Percentiles rank a stretch among this genome's conserved stretches.
phyloP scores from a whole-genome alignment of 1,284 basidiomycete species.

The Rhodotorula sp. region DNA sequence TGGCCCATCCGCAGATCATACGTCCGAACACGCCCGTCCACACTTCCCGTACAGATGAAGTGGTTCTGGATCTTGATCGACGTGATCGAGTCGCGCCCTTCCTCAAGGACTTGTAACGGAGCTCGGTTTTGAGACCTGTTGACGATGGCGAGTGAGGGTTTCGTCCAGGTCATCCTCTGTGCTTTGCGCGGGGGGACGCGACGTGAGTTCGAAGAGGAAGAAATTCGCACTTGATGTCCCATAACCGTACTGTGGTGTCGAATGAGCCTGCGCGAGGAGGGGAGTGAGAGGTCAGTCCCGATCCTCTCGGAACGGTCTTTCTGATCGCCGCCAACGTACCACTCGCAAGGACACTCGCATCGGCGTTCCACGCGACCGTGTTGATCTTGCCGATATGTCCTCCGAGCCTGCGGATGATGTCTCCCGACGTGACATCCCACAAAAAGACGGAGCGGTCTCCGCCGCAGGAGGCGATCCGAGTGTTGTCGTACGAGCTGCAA shows the following conservation, averaged over 20 bases:
- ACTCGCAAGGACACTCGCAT: conserved; percentile 78
- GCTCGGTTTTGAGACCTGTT: conserved; percentile 70
- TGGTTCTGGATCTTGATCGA: conserved; percentile 63
- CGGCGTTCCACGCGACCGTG: conserved; percentile 82
- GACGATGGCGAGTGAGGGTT: neutral
- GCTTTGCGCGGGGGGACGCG: neutral
- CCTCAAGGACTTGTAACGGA: conserved; percentile 86
- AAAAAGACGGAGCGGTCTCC: conserved; percentile 88
- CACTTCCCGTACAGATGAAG: conserved; percentile 73
- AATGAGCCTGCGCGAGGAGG: conserved; percentile 62
- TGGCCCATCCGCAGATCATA: conserved; percentile 93
- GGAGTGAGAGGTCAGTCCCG: neutral
- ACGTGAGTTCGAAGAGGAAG: neutral
- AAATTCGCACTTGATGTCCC: conserved; percentile 66
- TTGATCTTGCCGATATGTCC: conserved; percentile 90
- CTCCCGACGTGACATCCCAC: conserved; percentile 90
- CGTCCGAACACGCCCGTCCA: conserved; percentile 85
- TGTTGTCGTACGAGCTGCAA: conserved; percentile 80
- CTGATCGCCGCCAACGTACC: conserved; percentile 56
- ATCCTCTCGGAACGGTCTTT: neutral
- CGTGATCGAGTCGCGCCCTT: conserved; percentile 86
- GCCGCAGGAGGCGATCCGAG: conserved; percentile 87
- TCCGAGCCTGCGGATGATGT: conserved; percentile 72
- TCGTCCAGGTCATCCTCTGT: neutral
- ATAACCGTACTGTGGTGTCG: conserved; percentile 80